Evolutionary conservation across 2,329 filamentous ascomycete species (phyloP).

Genomic region (Pseudogymnoascus pannorum): DNA sequence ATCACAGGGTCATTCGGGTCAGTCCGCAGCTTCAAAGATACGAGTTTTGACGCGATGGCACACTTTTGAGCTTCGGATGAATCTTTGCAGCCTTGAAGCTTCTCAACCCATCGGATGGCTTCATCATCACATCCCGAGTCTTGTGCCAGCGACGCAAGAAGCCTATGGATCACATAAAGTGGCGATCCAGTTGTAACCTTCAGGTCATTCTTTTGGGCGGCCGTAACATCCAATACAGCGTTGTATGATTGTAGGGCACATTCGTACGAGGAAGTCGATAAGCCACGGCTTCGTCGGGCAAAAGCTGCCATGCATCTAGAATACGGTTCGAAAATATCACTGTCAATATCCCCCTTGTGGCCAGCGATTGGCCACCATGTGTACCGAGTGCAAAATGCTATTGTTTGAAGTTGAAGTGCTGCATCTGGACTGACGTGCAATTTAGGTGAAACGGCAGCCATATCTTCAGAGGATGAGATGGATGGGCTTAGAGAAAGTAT

Average conservation of each 20-base stretch:
- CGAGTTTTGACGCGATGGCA: slow-evolving; percentile 46
- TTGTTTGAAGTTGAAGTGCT: slow-evolving; percentile 55
- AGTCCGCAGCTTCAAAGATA: slow-evolving; percentile 46
- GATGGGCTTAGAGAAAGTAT: slow-evolving; percentile 61
- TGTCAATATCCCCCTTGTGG: slow-evolving; percentile 52
- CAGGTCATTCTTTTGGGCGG: neutral
- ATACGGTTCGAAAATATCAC: slow-evolving; percentile 60
- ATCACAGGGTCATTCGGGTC: slow-evolving; percentile 32
- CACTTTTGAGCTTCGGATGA: slow-evolving; percentile 32
- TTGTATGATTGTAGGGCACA: slow-evolving; percentile 18
- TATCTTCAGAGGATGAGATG: slow-evolving; percentile 57
- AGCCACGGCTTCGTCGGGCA: slow-evolving; percentile 39
- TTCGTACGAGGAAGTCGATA: slow-evolving; percentile 19
- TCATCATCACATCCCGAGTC: slow-evolving; percentile 40
- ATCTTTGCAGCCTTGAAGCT: slow-evolving; percentile 29
- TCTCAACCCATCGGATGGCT: slow-evolving; percentile 48
- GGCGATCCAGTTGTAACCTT: slow-evolving; percentile 16
- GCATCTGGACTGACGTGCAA: slow-evolving; percentile 48
- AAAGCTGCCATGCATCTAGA: slow-evolving; percentile 56
- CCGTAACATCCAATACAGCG: slow-evolving; percentile 14
- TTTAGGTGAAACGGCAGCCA: slow-evolving; percentile 43
- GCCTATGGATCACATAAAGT: slow-evolving; percentile 35
- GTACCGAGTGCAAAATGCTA: slow-evolving; percentile 55
- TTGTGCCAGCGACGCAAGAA: slow-evolving; percentile 43
- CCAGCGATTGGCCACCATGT: slow-evolving; percentile 58